These are phyloP conservation scores for Fusarium multiceps DNA, from an alignment of 2,329 filamentous ascomycete genomes.

Conservation along the genomic window DNA sequence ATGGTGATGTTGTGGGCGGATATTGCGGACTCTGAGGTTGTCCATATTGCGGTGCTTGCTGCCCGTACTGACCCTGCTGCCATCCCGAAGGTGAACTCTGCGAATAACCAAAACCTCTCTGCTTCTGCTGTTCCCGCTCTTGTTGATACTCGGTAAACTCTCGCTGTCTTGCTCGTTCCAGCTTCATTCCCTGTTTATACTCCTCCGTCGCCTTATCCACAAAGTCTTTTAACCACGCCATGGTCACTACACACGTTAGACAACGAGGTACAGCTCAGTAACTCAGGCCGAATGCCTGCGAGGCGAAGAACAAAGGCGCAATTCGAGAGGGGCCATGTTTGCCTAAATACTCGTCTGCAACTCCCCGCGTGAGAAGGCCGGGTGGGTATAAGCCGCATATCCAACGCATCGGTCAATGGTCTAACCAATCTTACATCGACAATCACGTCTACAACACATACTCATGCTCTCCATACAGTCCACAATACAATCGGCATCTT, in stretches of 20 bases:
- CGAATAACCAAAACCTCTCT: slow-evolving; percentile 1
- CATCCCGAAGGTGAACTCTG: slow-evolving; percentile 1
- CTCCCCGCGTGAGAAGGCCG: background rate
- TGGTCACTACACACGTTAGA: background rate
- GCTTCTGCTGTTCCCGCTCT: slow-evolving; percentile 18
- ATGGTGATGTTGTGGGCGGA: slow-evolving; percentile 1
- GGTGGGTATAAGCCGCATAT: slow-evolving; percentile 5
- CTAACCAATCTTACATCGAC: background rate
- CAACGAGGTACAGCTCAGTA: background rate
- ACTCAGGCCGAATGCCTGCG: too few species aligned
- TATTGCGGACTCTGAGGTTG: slow-evolving; percentile 4
- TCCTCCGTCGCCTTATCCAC: slow-evolving; percentile 43
- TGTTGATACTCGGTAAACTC: slow-evolving; percentile 26
- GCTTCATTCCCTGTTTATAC: slow-evolving; percentile 31
- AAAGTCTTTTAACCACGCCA: slow-evolving; percentile 41
- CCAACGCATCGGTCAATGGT: background rate
- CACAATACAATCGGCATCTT: too few species aligned
- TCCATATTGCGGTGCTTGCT: slow-evolving; percentile 2
- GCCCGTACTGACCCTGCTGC: slow-evolving; percentile 13
- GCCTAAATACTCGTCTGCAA: background rate
- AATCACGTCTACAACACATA: background rate
- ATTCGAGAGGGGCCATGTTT: too few species aligned
- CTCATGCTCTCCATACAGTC: too few species aligned
- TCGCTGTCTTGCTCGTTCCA: slow-evolving; percentile 30
- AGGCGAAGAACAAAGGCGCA: too few species aligned